A percentile compares a stretch with the other conserved stretches of the same genome.
phyloP scores from a whole-genome alignment of 306 rosid genomes.

The Urtica urens region DNA sequence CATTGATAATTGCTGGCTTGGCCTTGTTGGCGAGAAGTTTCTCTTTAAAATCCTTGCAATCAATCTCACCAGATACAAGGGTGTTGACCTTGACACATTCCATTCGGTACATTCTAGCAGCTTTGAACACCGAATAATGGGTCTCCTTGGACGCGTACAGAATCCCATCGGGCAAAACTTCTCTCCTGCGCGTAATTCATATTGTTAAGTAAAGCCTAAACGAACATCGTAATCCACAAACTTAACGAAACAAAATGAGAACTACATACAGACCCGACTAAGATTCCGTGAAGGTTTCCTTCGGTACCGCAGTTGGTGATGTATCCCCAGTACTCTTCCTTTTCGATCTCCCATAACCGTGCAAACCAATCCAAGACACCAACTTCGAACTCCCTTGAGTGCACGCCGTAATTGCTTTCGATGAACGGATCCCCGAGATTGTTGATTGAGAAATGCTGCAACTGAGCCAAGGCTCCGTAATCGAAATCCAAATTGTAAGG shows the following conservation, averaged over 20 bases:
- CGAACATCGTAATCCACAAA: neutral
- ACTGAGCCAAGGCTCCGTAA: slow-evolving; percentile 72
- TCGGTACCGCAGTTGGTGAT: slow-evolving; percentile 97
- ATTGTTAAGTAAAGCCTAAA: neutral
- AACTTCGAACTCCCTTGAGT: slow-evolving; percentile 84
- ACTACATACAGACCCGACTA: slow-evolving; percentile 39
- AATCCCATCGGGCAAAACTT: slow-evolving; percentile 50
- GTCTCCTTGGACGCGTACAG: slow-evolving; percentile 53
- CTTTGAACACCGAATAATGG: slow-evolving; percentile 71
- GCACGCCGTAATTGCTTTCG: slow-evolving; percentile 92
- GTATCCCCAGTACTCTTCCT: slow-evolving; percentile 95
- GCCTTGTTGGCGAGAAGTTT: slow-evolving; percentile 35
- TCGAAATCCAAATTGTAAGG: slow-evolving; percentile 92
- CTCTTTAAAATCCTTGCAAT: slow-evolving; percentile 39
- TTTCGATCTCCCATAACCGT: slow-evolving; percentile 85
- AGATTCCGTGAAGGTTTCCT: slow-evolving; percentile 92
- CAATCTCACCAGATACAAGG: slow-evolving; percentile 55
- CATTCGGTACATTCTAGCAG: slow-evolving; percentile 69
- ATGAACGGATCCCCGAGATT: slow-evolving; percentile 97
- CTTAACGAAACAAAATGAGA: neutral
- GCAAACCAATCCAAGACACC: slow-evolving; percentile 99
- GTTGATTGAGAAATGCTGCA: slow-evolving; percentile 93
- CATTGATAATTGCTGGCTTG: slow-evolving; percentile 59
- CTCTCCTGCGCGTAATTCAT: slow-evolving; percentile 38
- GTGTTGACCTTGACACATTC: slow-evolving; percentile 42